Base-by-base conservation (phyloP, 1,139 yeast genomes). In the Yamadazyma friedrichii region DNA sequence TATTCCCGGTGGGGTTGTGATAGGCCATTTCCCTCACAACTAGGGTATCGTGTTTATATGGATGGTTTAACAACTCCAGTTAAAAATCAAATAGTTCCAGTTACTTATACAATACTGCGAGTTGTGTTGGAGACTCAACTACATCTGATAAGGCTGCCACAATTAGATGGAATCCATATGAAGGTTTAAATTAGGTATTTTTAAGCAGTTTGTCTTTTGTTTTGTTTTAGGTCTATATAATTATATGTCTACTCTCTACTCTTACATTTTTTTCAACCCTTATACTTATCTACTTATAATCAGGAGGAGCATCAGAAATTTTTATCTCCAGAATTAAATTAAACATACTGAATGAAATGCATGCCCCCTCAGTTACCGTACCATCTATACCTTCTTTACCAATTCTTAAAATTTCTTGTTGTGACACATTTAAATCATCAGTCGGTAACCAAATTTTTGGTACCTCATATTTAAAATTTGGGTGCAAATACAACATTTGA, bases 281-380 rank as follows among this genome's bases (percentile, higher is more conserved):
- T 9, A 9, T 34, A 3, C 15, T 34, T 11, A 17, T 22, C 24
- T 31, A 37, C 22, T 63, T 65, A 40, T 53, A 62, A 45, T 64
- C 72, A 2, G 74, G 72, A 3, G 74, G 73, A 1, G 70, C 72
- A 38, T 57, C 61, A 2, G 62, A 49, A 3, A 68, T 48, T 2
- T 44, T 45, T 3, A 67, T 44, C 12, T 49, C 48, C 35, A 60
- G 43, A 15, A 40, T 39, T 3, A 38, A 36, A 20, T 53, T 54
- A 3, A 45, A 35, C 24, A 48, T 49, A 3, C 46, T 45, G 34
- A 58, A 54, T 4, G 49, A 45, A 4, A 65, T 44, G 3, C 44
- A 43, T 3, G 72, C 64, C 1, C 74, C 73, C 9, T 49, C 51
- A 1, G 65, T 61, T 22, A 50, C 46, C 0, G 67, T 65, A 2